phyloP scores from a whole-genome alignment of 331 rosid genomes.

The Malus hybrid region DNA sequence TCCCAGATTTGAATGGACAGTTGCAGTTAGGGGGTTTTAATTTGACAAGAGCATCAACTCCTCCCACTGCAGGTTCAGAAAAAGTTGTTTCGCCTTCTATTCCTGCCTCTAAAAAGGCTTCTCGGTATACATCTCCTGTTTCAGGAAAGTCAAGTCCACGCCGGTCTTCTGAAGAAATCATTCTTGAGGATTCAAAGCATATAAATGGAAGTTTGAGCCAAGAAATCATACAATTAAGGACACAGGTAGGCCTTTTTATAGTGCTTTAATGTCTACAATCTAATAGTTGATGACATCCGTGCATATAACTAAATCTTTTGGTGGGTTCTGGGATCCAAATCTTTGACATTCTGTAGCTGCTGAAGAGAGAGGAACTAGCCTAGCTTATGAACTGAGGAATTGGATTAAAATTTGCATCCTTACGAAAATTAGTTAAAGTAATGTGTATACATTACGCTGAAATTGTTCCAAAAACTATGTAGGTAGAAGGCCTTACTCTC shows the following conservation, averaged over 20 bases:
- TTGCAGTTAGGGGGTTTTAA: constrained; percentile 27
- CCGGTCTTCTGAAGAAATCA: constrained; percentile 45
- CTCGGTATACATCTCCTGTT: constrained; percentile 60
- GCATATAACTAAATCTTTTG: background rate
- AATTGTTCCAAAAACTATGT: constrained; percentile 5
- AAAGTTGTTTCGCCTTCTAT: constrained; percentile 38
- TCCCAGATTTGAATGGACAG: constrained; percentile 47
- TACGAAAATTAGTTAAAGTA: background rate
- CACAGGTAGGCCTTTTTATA: constrained; percentile 52
- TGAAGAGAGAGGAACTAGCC: background rate
- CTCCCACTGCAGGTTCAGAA: constrained; percentile 29
- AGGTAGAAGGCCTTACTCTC: constrained; percentile 74
- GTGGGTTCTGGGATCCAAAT: background rate
- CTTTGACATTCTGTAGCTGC: background rate
- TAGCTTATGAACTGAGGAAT: background rate
- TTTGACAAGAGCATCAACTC: constrained; percentile 37
- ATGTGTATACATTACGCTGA: constrained; percentile 7
- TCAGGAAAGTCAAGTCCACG: constrained; percentile 57
- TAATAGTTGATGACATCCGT: background rate
- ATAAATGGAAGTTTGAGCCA: constrained; percentile 62
- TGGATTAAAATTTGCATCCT: background rate
- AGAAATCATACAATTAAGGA: constrained; percentile 60
- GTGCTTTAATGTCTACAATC: background rate
- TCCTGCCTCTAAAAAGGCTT: constrained; percentile 46
- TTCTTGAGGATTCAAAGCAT: constrained; percentile 38